Evolutionary conservation across 495 filamentous ascomycete species (phyloP).

Genomic region (Neurospora pannonica): DNA sequence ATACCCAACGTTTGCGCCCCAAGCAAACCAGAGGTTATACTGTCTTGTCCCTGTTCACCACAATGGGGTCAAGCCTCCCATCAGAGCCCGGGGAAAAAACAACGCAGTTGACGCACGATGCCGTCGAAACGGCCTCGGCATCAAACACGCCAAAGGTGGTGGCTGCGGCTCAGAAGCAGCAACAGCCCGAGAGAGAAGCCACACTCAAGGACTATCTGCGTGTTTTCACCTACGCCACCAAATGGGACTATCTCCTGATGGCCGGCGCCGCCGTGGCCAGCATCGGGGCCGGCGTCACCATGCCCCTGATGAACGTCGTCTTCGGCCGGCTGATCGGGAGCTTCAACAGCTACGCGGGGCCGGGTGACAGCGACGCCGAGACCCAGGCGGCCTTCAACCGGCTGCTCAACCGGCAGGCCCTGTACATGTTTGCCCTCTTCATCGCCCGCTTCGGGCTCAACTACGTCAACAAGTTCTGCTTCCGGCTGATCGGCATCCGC

Average conservation of each 20-base stretch:
- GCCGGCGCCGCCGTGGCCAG: slow-evolving; percentile 22
- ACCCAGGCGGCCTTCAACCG: slow-evolving; percentile 6
- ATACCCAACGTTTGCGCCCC: not conserved
- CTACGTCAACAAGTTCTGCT: slow-evolving; percentile 41
- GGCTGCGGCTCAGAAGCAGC: slow-evolving; percentile 3
- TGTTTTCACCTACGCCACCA: slow-evolving; percentile 35
- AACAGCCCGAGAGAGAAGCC: slow-evolving; percentile 34
- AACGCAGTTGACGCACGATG: not conserved
- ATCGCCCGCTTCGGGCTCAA: slow-evolving; percentile 35
- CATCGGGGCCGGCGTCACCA: slow-evolving; percentile 22
- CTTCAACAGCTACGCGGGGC: slow-evolving; percentile 17
- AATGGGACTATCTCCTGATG: slow-evolving; percentile 32
- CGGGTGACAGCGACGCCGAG: not conserved
- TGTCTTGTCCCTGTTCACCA: not conserved
- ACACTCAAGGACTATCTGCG: slow-evolving; percentile 32
- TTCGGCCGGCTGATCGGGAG: slow-evolving; percentile 24
- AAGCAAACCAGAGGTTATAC: not conserved
- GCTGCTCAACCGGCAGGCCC: slow-evolving; percentile 16
- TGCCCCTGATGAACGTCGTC: slow-evolving; percentile 31
- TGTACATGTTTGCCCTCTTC: slow-evolving; percentile 32
- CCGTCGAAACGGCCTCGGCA: not conserved
- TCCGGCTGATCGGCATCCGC: slow-evolving; percentile 39
- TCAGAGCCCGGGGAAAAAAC: not conserved
- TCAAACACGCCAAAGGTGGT: not conserved
- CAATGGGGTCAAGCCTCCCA: not conserved